Evolutionary conservation across 768 basidiomycete genomes (phyloP), one percentile per base, ranked within the genome.

Genomic region (Agrocybe chaxingu): DNA sequence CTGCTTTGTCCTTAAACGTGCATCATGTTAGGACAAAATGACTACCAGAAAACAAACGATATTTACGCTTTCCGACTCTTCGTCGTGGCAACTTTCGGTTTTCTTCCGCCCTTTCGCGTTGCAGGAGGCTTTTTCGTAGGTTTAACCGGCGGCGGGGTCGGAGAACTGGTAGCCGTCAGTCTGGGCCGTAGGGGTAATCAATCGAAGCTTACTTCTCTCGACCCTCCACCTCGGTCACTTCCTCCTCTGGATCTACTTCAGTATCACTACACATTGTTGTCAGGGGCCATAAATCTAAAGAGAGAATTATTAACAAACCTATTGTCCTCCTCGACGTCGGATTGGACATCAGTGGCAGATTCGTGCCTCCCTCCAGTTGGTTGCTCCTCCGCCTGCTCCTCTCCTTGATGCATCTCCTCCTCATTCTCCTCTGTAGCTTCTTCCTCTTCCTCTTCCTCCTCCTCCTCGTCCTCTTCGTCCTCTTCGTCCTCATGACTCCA

Each of bases 111-210:
- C 42, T 54, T 57, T 31, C 45, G 51, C 19, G 47, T 46, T 8
- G 16, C 37, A n/a, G 46, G 33, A 36, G 34, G 53, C 52, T 57
- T 55, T 43, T 48, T 50, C n/a, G 36, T 18, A 11, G 47, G 54
- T 41, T 53, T 56, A 4, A 60, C 5, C 24, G 24, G 60, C 13
- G 60, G 59, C 12, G 66, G 64, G 10, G 60, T 63, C 10, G 60
- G 61, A 18, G 66, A 63, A 29, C 64, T 67, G 45, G 40, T 41
- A 11, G 50, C 24, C 1, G 8, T 12, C 32, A 48, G 16, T 44
- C 9, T 52, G 51, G 24, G 36, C 52, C 4, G 19, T 12, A 8
- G 50, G 50, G n/a, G 56, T 11, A 29, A 13, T 4, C 2, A 19
- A 2, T 32, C 7, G 34, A 40, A 47, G 10, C 34, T 19, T 19